A percentile compares a stretch with the other conserved stretches of the same genome.
These are phyloP conservation scores for Aspergillus fumigatiaffinis DNA, from an alignment of 2,329 filamentous ascomycete genomes.

Conservation along the genomic window DNA sequence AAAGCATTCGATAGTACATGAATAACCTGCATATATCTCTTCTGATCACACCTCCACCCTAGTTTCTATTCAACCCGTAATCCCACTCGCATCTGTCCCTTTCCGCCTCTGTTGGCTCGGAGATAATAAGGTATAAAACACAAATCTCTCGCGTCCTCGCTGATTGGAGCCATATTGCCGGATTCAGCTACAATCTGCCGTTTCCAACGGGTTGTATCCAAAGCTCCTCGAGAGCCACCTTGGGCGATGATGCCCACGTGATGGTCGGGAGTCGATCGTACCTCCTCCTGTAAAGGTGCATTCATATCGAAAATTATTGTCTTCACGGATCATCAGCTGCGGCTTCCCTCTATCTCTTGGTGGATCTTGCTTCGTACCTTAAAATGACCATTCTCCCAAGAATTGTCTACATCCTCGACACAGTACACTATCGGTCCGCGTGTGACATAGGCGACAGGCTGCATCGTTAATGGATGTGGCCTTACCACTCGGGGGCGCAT, in stretches of 20 bases:
- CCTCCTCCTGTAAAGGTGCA: not conserved
- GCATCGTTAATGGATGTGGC: conserved; percentile 55
- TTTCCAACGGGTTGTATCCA: conserved; percentile 25
- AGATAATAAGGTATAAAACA: conserved; percentile 55
- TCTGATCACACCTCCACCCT: not conserved
- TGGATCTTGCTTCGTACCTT: conserved; percentile 1
- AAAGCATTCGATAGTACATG: not conserved
- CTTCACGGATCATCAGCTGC: conserved; percentile 8
- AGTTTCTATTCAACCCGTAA: conserved; percentile 28
- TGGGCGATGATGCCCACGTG: conserved; percentile 7
- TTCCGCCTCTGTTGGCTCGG: conserved; percentile 52
- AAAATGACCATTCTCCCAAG: conserved; percentile 6
- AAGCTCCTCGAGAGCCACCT: conserved; percentile 19
- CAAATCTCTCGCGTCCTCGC: conserved; percentile 30
- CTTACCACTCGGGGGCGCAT: conserved; percentile 48
- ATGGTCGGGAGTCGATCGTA: not conserved
- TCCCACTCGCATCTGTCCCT: conserved; percentile 58
- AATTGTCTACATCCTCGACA: conserved; percentile 56
- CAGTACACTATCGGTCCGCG: conserved; percentile 60
- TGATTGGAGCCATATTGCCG: conserved; percentile 12
- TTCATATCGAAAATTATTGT: conserved; percentile 2
- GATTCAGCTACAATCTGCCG: conserved; percentile 17
- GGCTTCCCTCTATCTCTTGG: conserved; percentile 10
- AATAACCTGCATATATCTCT: not conserved
- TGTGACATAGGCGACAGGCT: conserved; percentile 52